Base-by-base conservation (phyloP, 805 yeast species). In the Candida rishiriensis region DNA sequence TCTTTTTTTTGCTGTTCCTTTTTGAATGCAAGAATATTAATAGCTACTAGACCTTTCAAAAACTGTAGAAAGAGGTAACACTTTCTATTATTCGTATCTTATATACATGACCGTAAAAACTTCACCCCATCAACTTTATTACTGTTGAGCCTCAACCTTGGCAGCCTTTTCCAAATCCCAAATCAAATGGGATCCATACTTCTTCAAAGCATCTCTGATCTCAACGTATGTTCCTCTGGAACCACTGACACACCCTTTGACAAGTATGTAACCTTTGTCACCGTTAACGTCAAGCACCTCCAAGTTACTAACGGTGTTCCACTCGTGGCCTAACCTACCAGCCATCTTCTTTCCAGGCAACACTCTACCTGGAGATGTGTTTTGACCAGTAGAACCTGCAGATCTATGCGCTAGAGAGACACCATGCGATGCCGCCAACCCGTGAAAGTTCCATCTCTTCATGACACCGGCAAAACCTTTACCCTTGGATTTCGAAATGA, bases 321-420 rank as follows among this genome's bases (percentile, higher is more conserved):
- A 73, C 43, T 77, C 73, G 49, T 79, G 83, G 53, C 99, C 99
- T 93, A 90, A 84, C 65, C 87, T 86, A 52, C 99, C 99, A 32
- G 98, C 95, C 99, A 93, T 91, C 69, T 89, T 91, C 71, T 88
- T 90, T 18, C 97, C 98, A 13, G 97, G 98, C 50, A 89, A 72
- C 42, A 89, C 88, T 72, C 99, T 85, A 59, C 96, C 97, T 12
- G 99, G 99, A 50, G 88, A 85, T 53, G 93, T 95, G 60, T 87
- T 86, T 65, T 84, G 88, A 79, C 99, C 99, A 57, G 85, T 89
- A 29, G 97, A 90, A 77, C 99, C 99, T 57, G 95, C 96, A 46
- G 89, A 82, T 76, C 99, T 85, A 65, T 93, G 98, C 32, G 91
- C 84, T 40, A 78, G 72, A 28, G 99, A 88, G 21, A 87, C 90